Conservation (phyloP, 768 basidiomycete species). For the Boletus vinaceobasis region DNA sequence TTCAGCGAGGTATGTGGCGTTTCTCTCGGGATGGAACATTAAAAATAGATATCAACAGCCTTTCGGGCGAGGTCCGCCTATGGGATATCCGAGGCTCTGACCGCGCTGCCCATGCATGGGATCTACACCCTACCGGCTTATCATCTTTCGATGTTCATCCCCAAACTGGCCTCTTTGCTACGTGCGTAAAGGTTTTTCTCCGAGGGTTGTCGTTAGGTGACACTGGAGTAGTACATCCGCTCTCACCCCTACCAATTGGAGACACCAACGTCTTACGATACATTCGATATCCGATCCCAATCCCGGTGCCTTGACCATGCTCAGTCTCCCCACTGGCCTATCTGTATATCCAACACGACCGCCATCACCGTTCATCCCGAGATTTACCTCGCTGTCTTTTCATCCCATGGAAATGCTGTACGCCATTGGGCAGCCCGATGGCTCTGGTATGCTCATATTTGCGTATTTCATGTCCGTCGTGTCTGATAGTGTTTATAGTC, state of each 20-base stretch:
- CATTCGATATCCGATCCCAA: slow-evolving; percentile 48
- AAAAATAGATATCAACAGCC: slow-evolving; percentile 39
- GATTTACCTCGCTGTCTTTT: slow-evolving; percentile 66
- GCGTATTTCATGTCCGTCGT: background rate
- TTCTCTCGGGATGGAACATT: background rate
- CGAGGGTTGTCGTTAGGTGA: background rate
- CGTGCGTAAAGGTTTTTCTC: slow-evolving; percentile 47
- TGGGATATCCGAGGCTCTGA: slow-evolving; percentile 82
- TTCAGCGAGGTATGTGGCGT: slow-evolving; percentile 69
- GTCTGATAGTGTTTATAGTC: slow-evolving; percentile 34
- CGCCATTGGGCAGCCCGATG: slow-evolving; percentile 70
- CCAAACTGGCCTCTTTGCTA: slow-evolving; percentile 77
- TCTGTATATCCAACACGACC: slow-evolving; percentile 51
- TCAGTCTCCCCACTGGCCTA: slow-evolving; percentile 54
- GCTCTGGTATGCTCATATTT: slow-evolving; percentile 40
- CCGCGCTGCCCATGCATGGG: slow-evolving; percentile 56
- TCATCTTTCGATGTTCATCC: slow-evolving; percentile 86
- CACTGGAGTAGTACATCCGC: slow-evolving; percentile 49
- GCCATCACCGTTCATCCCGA: slow-evolving; percentile 58
- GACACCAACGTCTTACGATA: slow-evolving; percentile 59
- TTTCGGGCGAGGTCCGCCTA: slow-evolving; percentile 85
- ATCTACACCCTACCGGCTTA: slow-evolving; percentile 67
- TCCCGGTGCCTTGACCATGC: slow-evolving; percentile 35
- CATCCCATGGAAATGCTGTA: slow-evolving; percentile 87
- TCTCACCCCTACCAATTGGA: slow-evolving; percentile 57